These are phyloP conservation scores for Amauroascus niger DNA, from an alignment of 2,329 filamentous ascomycete species.

Conservation along the genomic window DNA sequence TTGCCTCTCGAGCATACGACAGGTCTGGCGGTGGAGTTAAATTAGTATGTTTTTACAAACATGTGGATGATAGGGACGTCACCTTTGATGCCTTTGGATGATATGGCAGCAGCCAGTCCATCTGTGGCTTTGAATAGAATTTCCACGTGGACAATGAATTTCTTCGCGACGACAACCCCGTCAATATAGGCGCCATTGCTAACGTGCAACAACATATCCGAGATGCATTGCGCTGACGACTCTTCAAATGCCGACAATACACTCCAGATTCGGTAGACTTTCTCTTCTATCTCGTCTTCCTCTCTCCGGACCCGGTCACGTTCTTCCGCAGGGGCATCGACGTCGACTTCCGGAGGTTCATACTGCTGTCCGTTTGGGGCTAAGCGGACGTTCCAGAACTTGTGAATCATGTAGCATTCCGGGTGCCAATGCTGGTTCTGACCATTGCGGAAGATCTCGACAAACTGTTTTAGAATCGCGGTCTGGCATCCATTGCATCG, in stretches of 20 bases:
- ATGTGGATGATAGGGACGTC: slow-evolving; percentile 24
- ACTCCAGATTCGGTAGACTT: slow-evolving; percentile 97
- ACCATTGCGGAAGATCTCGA: slow-evolving; percentile 95
- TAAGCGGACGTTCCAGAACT: slow-evolving; percentile 97
- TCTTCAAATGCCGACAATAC: slow-evolving; percentile 95
- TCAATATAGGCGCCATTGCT: slow-evolving; percentile 96
- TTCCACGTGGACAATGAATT: slow-evolving; percentile 93
- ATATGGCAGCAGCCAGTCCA: slow-evolving; percentile 65
- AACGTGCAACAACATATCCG: slow-evolving; percentile 96
- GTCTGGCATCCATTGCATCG: slow-evolving; percentile 94
- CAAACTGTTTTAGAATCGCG: slow-evolving; percentile 95
- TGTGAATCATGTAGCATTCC: slow-evolving; percentile 99
- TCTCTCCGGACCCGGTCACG: slow-evolving; percentile 69
- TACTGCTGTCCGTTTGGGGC: slow-evolving; percentile 50
- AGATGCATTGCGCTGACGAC: slow-evolving; percentile 94
- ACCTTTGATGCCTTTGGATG: slow-evolving; percentile 64
- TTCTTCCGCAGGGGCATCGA: slow-evolving; percentile 55
- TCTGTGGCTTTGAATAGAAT: slow-evolving; percentile 85
- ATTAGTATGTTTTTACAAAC: slow-evolving; percentile 3
- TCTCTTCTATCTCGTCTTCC: slow-evolving; percentile 93
- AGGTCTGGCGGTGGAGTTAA: slow-evolving; percentile 50
- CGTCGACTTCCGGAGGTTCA: slow-evolving; percentile 38
- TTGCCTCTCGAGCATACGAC: slow-evolving; percentile 90
- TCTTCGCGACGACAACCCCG: slow-evolving; percentile 86
- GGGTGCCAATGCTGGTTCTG: slow-evolving; percentile 99